Base-by-base conservation (phyloP, 306 rosid species). In the Cucumis hystrix region DNA sequence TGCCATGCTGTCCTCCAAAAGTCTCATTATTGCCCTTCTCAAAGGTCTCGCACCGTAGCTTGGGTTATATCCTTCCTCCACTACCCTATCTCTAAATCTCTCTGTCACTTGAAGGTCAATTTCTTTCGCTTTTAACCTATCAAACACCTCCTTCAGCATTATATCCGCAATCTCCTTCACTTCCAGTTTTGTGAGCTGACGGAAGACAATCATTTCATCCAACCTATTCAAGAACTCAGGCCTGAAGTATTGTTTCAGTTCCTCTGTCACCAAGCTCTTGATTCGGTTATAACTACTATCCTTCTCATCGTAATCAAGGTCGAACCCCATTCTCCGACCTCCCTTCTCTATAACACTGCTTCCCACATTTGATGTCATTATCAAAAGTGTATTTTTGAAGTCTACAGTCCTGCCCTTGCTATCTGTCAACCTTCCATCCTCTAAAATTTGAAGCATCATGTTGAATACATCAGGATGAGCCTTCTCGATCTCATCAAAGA, bases 311-410 rank as follows among this genome's bases (percentile, higher is more conserved):
- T 86, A 93, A 68, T 90, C 97, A 14, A 93, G 87, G 84, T 93
- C 97, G 65, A 93, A 93, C 80, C 98, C 98, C 12, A 93, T 84
- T 49, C 85, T 75, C 33, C 97, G 96, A 25, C 98, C 97, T 81
- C 98, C 98, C 79, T 93, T 93, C 93, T 93, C 98, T 43, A 93
- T 93, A 47, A 93, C 98, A 75, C 96, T 93, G 82, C 98, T 93
- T 80, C 98, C 98, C 56, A 93, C 96, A 75, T 93, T 93, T 56
- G 98, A 93, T 40, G 98, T 93, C 98, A 93, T 93, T 70, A 93
- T 93, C 80, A 93, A 80, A 79, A 93, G 98, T 39, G 98, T 93
- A 77, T 93, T 93, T 86, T 93, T 93, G 88, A 93, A 93, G 83
- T 93, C 98, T 57, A 93, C 98, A 2, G 98, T 93, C 83, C 98